These are phyloP conservation scores for Taphrina sp. DNA, from an alignment of 1,139 yeast species.

Conservation along the genomic window DNA sequence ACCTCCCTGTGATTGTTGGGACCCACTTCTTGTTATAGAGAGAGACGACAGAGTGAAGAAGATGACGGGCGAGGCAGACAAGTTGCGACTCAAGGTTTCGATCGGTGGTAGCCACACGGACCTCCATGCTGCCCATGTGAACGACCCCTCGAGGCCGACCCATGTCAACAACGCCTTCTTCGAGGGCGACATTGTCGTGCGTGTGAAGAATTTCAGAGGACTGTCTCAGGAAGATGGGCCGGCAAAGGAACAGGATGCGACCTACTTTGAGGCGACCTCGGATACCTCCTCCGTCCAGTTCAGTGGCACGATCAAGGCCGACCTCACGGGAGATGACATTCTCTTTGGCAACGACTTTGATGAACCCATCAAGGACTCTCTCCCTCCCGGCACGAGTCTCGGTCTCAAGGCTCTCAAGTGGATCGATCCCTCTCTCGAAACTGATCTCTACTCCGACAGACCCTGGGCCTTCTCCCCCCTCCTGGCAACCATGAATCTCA, in stretches of 20 bases:
- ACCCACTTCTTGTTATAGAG: too few relatives aligned
- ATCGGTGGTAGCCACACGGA: slow-evolving; percentile 10
- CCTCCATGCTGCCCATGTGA: slow-evolving; percentile 14
- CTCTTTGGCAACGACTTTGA: slow-evolving; percentile 62
- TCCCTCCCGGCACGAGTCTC: slow-evolving; percentile 61
- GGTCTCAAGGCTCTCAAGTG: slow-evolving; percentile 51
- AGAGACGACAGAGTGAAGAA: too few relatives aligned
- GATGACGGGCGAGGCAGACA: slow-evolving; percentile 6
- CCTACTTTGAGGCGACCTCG: slow-evolving; percentile 22
- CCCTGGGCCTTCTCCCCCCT: slow-evolving; percentile 58
- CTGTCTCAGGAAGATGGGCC: slow-evolving; percentile 11
- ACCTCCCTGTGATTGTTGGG: too few relatives aligned
- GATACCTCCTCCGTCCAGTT: slow-evolving; percentile 33
- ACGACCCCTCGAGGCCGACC: slow-evolving; percentile 22
- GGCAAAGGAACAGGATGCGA: slow-evolving; percentile 6
- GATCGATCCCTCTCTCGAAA: slow-evolving; percentile 61
- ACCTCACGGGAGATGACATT: slow-evolving; percentile 31
- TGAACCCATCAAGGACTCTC: slow-evolving; percentile 57
- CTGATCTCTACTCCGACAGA: slow-evolving; percentile 60
- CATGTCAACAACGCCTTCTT: slow-evolving; percentile 24
- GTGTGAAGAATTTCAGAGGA: slow-evolving; percentile 19
- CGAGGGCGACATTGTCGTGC: slow-evolving; percentile 25
- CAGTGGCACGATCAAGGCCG: slow-evolving; percentile 27
- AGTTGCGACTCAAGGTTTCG: slow-evolving; percentile 15
- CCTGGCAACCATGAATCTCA: slow-evolving; percentile 30